Base-by-base conservation (phyloP, 2,329 filamentous ascomycete species). In the Pseudovirgaria hyperparasitica region DNA sequence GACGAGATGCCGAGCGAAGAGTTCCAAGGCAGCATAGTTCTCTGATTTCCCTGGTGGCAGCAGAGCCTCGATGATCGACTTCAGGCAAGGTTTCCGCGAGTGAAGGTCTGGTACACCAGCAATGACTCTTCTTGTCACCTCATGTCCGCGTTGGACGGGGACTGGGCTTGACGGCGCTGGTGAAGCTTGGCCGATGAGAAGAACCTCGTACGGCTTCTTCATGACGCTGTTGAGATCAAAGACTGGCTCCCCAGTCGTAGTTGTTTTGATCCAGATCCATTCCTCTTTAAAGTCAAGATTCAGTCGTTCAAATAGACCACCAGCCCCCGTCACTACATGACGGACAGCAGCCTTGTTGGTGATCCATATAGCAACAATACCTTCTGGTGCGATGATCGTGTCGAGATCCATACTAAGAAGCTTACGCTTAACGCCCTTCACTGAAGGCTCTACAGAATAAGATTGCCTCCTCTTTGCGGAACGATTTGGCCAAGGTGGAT, bases 401-500 rank as follows among this genome's bases (percentile, higher is more conserved):
- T 66, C 53, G 2, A 84, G 45, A 30, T 58, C 52, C 53, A 62
- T 58, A 10, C 36, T 41, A 2, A 49, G 31, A 1, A 64, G 38
- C 34, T 62, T 45, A 13, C 43, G 41, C 27, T 44, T 44, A 29
- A 73, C 60, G 26, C 69, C 62, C 9, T 55, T 42, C 23, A 67
- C 45, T 48, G 37, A 62, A 41, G 42, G 41, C 22, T 46, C 47
- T 48, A 37, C 53, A 42, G 46, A 72, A 68, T 36, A 63, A 2
- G 39, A 54, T 56, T 52, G 61, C 41, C 70, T 73, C 20, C 77
- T 63, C 38, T 67, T 67, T 9, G 72, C 81, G 5, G 80, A 86
- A 23, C 74, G 68, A 44, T 84, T 87, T 0, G 81, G 79, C 81
- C 82, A 87, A 1, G 82, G 81, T 3, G 82, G 82, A 44, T 87